A percentile compares a stretch with the other conserved stretches of the same genome.
Conservation (phyloP, 2,329 filamentous ascomycete genomes). For the Trichoderma semiorbis region DNA sequence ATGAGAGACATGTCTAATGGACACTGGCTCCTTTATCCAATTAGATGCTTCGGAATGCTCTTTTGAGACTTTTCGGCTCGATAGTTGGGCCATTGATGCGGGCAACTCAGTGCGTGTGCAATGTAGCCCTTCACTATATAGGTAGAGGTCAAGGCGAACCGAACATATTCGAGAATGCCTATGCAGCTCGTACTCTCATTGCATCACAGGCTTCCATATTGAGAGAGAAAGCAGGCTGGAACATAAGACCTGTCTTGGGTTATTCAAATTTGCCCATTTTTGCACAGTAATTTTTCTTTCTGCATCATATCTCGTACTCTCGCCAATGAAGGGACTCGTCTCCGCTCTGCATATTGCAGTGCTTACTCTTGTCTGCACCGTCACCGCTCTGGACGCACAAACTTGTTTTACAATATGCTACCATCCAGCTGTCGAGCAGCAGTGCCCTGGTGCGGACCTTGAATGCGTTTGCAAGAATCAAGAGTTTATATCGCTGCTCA, state of each 20-base stretch:
- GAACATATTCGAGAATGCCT: not conserved
- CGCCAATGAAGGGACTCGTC: constrained; percentile 3
- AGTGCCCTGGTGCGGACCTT: not conserved
- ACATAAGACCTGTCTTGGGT: not conserved
- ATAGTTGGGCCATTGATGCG: not conserved
- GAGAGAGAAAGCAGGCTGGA: not conserved
- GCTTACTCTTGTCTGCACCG: not conserved
- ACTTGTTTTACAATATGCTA: constrained; percentile 11
- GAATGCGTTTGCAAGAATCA: constrained; percentile 14
- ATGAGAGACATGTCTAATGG: not conserved
- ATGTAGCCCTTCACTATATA: not conserved
- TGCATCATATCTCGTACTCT: not conserved
- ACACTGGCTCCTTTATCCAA: not conserved
- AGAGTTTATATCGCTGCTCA: not conserved
- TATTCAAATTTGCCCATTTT: not conserved
- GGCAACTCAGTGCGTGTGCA: not conserved
- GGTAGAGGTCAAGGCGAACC: not conserved
- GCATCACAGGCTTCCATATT: not conserved
- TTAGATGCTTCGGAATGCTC: not conserved
- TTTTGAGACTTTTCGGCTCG: not conserved
- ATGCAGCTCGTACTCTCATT: not conserved
- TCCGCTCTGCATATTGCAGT: not conserved
- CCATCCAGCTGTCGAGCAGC: not conserved
- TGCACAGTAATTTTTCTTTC: not conserved
- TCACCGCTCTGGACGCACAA: constrained; percentile 1